Evolutionary conservation across 1,284 basidiomycete genomes (phyloP), one percentile per base, ranked within the genome.

Genomic region (Golubevia pallescens): DNA sequence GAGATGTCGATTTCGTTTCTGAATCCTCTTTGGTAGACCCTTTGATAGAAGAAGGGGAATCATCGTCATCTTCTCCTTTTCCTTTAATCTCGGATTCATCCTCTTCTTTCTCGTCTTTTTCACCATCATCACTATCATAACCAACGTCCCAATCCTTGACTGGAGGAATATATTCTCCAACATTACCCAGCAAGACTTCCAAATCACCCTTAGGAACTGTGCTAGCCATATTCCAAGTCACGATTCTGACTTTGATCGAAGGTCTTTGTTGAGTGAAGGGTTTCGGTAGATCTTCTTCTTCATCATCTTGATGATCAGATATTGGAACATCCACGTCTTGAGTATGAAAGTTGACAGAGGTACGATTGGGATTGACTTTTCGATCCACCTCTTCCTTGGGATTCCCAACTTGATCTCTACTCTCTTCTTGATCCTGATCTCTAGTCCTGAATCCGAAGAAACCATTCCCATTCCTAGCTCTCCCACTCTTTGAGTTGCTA

Each of bases 141-240:
- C 67, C 70, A 28, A 67, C 58, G 42, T 80, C 78, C 78, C 78
- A 80, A 19, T 66, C 73, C 1, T 61, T 61, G n/a, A 68, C 69
- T 1, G 86, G 73, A 16, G 86, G 77, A 48, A 86, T 86, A 75
- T 90, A 90, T 2, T 88, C 83, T 3, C 89, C 89, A 6, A 93
- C 89, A 53, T 87, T 87, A 24, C 92, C 93, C 14, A 94, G 87
- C 3, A 94, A 87, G 62, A 93, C 91, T 72, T 90, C 89, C 56
- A 94, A 86, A 78, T 94, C 90, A 8, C 93, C 93, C 90, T 93
- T 78, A 56, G 87, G 87, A 34, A 88, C 68, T 1, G 86, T 84
- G 68, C 86, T 86, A 8, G 86, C 87, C 86, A 88, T 87, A 69
- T 88, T 88, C 88, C 88, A 88, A 1, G 87, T 88, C 56, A 88